Evolutionary conservation across 225 moss, liverwort and hornwort genomes (phyloP).

Genomic region (Thuidium tamariscinum): DNA sequence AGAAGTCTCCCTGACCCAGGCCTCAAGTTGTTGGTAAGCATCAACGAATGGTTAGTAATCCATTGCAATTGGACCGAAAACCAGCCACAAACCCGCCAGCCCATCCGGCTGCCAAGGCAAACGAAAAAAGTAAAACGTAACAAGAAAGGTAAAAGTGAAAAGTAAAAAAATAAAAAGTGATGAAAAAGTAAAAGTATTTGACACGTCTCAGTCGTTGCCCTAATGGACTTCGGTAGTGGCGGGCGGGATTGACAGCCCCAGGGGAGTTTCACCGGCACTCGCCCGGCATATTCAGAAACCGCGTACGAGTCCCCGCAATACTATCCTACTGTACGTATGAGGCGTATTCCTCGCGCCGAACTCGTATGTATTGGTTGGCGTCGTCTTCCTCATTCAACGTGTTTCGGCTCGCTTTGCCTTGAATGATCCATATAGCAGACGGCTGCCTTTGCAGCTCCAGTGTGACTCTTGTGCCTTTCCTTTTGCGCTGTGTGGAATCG

Average conservation of each 20-base stretch:
- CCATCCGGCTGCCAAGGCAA: neutral
- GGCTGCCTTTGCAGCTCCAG: neutral
- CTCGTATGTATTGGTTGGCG: neutral
- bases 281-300: neutral
- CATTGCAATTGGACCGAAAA: neutral
- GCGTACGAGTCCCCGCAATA: neutral
- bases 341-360: neutral
- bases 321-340: neutral
- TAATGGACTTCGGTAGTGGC: neutral
- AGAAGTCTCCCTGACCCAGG: neutral
- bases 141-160: neutral
- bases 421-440: conserved; percentile 1
- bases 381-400: neutral
- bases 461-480: neutral
- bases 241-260: neutral
- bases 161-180: no score
- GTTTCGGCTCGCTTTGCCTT: neutral
- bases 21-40: neutral
- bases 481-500: neutral
- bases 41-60: neutral
- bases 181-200: neutral
- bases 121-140: neutral
- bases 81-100: neutral
- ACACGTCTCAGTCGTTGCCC: neutral
- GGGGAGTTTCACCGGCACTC: neutral